Evolutionary conservation across 345 rosid genomes (phyloP).

Genomic region (Acer saccharum): DNA sequence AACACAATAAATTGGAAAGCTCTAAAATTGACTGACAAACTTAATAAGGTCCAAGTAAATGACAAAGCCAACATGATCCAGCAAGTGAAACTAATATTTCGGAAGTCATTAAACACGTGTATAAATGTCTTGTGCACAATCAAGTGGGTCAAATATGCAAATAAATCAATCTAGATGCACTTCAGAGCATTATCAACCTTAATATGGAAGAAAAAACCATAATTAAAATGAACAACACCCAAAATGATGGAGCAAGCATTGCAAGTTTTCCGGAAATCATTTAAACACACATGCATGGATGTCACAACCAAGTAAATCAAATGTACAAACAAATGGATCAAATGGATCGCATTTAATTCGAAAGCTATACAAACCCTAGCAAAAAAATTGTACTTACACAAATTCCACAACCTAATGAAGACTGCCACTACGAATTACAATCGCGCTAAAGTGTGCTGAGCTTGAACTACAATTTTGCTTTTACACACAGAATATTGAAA

Average conservation of each 20-base stretch:
- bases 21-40: not conserved
- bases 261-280: not conserved
- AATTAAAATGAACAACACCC: not conserved
- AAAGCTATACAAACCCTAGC: not conserved
- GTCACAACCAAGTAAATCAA: not conserved
- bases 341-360: not conserved
- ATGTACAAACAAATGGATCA: not conserved
- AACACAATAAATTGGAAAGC: constrained; percentile 8
- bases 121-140: constrained; percentile 2
- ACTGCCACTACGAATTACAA: not conserved
- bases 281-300: not conserved
- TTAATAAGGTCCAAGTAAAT: not conserved
- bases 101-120: constrained; percentile 4
- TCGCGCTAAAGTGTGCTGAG: constrained; percentile 2
- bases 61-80: not conserved
- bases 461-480: constrained; percentile 7
- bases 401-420: not conserved
- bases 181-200: not conserved
- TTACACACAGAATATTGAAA: not conserved
- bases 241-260: not conserved
- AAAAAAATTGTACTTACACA: not conserved
- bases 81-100: not conserved
- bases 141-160: constrained; percentile 2
- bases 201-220: not conserved
- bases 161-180: not conserved